Evolutionary conservation across 2,329 filamentous ascomycete species (phyloP).

Genomic region (Triangularia verruculosa): DNA sequence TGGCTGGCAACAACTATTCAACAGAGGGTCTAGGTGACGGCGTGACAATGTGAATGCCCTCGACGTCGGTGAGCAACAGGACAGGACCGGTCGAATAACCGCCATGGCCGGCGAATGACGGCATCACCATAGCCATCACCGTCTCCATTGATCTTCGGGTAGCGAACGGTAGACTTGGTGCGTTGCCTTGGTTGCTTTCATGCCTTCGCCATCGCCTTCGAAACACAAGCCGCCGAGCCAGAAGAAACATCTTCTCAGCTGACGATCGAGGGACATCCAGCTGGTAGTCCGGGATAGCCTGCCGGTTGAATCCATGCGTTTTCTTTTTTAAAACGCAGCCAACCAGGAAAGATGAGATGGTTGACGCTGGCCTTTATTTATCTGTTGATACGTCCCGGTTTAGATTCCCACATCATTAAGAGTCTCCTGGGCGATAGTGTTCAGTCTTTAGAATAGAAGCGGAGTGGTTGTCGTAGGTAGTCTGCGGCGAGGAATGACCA

Average conservation of each 20-base stretch:
- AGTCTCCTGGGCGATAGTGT: background rate
- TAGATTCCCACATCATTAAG: slow-evolving; percentile 5
- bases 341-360: slow-evolving; percentile 17
- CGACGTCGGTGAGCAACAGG: background rate
- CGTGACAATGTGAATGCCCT: background rate
- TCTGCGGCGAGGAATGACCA: slow-evolving; percentile 8
- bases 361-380: slow-evolving; percentile 7
- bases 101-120: background rate
- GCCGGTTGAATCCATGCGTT: slow-evolving; percentile 18
- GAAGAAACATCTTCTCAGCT: background rate
- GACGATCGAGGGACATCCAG: slow-evolving; percentile 4
- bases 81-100: background rate
- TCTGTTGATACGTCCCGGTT: slow-evolving; percentile 14
- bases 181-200: slow-evolving; percentile 11
- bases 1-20: background rate
- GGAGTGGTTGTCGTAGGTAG: background rate
- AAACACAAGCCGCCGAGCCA: slow-evolving; percentile 12
- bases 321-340: slow-evolving; percentile 1
- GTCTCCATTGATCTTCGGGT: slow-evolving; percentile 15
- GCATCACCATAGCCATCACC: slow-evolving; percentile 8
- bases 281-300: background rate
- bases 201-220: slow-evolving; percentile 8
- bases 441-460: slow-evolving; percentile 12
- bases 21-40: background rate
- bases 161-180: slow-evolving; percentile 16